Evolutionary conservation across 441 rosid species (phyloP).

Genomic region (Metrosideros polymorpha): DNA sequence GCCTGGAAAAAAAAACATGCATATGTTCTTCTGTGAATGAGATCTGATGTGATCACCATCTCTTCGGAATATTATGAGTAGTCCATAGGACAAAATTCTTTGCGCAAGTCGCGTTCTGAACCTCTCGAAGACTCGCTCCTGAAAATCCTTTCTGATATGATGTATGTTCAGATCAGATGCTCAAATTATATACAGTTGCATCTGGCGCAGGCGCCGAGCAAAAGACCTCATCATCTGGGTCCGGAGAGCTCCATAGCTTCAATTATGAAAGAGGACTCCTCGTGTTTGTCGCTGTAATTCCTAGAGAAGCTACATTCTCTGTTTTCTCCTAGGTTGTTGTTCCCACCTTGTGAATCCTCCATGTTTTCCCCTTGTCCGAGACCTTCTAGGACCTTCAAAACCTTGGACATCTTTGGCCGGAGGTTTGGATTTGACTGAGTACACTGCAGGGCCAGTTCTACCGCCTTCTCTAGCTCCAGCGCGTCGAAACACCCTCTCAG

Average conservation of each 20-base stretch:
- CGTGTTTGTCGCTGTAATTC: constrained; percentile 43
- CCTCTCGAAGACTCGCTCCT: not conserved
- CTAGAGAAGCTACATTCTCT: constrained; percentile 48
- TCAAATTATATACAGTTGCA: not conserved
- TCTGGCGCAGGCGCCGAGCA: not conserved
- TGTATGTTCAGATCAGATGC: not conserved
- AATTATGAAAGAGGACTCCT: constrained; percentile 70
- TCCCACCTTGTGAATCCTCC: constrained; percentile 32
- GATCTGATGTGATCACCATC: not conserved
- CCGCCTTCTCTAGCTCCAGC: constrained; percentile 51
- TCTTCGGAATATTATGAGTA: not conserved
- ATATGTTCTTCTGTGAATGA: not conserved
- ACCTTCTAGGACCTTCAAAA: constrained; percentile 57
- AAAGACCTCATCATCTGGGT: constrained; percentile 43
- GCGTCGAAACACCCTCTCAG: constrained; percentile 62
- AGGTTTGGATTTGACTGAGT: constrained; percentile 57
- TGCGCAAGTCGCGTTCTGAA: not conserved
- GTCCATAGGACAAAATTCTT: not conserved
- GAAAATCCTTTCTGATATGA: not conserved
- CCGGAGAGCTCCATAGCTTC: constrained; percentile 97
- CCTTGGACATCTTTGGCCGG: constrained; percentile 74
- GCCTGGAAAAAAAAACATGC: not conserved
- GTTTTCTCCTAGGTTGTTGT: constrained; percentile 25
- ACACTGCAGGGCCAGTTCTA: constrained; percentile 63
- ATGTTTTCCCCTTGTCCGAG: constrained; percentile 41